These are phyloP conservation scores for Solanum ahanhuiri DNA, from an alignment of 257 asterid species.

Conservation along the genomic window DNA sequence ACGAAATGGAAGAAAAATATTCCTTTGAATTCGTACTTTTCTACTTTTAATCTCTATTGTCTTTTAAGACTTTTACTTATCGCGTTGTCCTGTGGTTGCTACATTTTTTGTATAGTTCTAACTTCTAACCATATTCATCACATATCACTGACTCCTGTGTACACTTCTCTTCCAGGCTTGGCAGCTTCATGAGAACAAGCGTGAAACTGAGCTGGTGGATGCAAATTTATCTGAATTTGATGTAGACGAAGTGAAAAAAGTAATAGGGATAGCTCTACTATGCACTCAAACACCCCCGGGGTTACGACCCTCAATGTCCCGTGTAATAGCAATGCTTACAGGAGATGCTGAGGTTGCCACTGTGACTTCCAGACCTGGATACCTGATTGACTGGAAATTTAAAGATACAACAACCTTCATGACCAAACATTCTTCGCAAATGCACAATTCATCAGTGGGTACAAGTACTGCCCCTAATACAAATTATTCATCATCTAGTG, in stretches of 20 bases:
- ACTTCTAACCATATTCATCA: neutral
- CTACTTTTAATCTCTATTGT: neutral
- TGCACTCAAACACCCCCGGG: conserved; percentile 58
- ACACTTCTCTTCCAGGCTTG: conserved; percentile 10
- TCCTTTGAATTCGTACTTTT: neutral
- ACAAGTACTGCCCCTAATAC: conserved; percentile 2
- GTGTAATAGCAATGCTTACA: conserved; percentile 55
- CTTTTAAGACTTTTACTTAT: neutral
- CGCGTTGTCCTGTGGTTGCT: neutral
- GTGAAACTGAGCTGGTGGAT: conserved; percentile 35
- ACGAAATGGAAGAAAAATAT: neutral
- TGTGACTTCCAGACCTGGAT: conserved; percentile 39
- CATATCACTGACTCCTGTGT: neutral
- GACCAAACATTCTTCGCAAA: conserved; percentile 2
- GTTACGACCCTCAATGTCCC: conserved; percentile 54
- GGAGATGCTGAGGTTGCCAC: conserved; percentile 47
- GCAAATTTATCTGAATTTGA: conserved; percentile 20
- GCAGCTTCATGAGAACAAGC: conserved; percentile 30
- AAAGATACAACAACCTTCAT: conserved; percentile 24
- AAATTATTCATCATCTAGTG: conserved; percentile 17
- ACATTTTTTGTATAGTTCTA: neutral
- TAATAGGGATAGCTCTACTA: conserved; percentile 41
- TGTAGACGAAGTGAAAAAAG: conserved; percentile 26
- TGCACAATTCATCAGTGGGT: neutral
- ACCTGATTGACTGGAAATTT: conserved; percentile 50